These are phyloP conservation scores for Seminavis robusta DNA, from an alignment of 108 stramenopile species.

Conservation along the genomic window DNA sequence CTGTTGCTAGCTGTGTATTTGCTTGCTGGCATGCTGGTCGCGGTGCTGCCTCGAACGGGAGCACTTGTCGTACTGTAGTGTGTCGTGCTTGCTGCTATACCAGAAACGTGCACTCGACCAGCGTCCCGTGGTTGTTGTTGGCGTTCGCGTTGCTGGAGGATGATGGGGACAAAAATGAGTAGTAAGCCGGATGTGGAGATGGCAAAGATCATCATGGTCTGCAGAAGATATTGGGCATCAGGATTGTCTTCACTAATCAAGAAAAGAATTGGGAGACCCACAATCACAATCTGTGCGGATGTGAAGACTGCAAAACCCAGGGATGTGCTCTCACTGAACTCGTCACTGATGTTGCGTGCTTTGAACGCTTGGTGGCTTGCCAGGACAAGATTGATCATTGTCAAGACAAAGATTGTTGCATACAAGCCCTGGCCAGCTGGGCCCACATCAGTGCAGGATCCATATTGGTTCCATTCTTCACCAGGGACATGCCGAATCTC, in stretches of 20 bases:
- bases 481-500: constrained; percentile 9
- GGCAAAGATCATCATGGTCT: constrained; percentile 23
- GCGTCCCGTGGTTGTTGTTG: no score
- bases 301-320: constrained; percentile 32
- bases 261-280: constrained; percentile 37
- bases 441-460: background rate
- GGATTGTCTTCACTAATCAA: constrained; percentile 29
- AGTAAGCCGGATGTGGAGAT: constrained; percentile 25
- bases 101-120: no score
- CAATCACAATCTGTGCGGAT: constrained; percentile 30
- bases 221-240: constrained; percentile 28
- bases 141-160: no score
- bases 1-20: no score
- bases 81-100: no score
- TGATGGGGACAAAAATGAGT: constrained; percentile 43
- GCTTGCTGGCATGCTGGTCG: no score
- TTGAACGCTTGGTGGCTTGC: constrained; percentile 29
- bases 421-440: no score
- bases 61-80: no score
- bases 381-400: constrained; percentile 15
- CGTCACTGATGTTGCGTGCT: constrained; percentile 30
- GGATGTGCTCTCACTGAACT: constrained; percentile 35
- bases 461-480: constrained; percentile 5
- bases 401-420: no score
- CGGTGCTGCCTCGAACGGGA: no score